Base-by-base conservation (phyloP, 2,329 filamentous ascomycete genomes). In the Neurospora crassa region DNA sequence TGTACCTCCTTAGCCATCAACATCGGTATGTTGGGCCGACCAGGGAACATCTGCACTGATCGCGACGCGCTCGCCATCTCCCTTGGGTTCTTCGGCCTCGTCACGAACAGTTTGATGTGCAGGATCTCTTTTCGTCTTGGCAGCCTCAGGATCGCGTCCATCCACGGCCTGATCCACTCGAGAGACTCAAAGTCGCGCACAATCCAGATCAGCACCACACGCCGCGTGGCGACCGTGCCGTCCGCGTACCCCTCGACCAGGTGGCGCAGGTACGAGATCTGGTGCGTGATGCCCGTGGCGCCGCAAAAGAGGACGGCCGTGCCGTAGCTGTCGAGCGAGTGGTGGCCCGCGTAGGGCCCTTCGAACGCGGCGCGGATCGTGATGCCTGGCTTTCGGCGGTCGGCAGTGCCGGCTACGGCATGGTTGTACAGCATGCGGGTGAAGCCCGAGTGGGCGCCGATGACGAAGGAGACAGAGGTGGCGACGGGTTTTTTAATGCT, bases 271-370 rank as follows among this genome's bases (percentile, higher is more conserved):
- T 96, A 97, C 42, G 94, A 92, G 40, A 98, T 88, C 79, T 97
- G 94, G 80, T 98, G 95, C 0, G 95, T 97, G 81, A 99, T 98
- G 73, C 96, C 96, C 5, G 96, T 94, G 71, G 95, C 93, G 71
- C 94, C 94, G 14, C 95, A 94, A 78, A 97, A 94, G 71, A 99
- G 90, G 74, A 99, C 88, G 67, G 91, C 90, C 63, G 96, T 96
- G 47, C 96, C 95, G 81, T 97, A 98, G 8, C 94, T 97, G 80
- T 94, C 90, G 74, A 98, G 90, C 73, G 89, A 90, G 81, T 97
- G 91, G 78, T 93, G 91, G 59, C 90, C 91, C 5, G 89, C 91
- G 79, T 98, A 98, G 0, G 96, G 95, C 0, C 96, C 96, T 82
- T 98, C 96, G 73, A 96, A 89, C 71, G 92, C 89, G 42, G 93